Evolutionary conservation across 805 yeast genomes (phyloP), one percentile per base, ranked within the genome.

Genomic region (Kregervanrija fluxuum): DNA sequence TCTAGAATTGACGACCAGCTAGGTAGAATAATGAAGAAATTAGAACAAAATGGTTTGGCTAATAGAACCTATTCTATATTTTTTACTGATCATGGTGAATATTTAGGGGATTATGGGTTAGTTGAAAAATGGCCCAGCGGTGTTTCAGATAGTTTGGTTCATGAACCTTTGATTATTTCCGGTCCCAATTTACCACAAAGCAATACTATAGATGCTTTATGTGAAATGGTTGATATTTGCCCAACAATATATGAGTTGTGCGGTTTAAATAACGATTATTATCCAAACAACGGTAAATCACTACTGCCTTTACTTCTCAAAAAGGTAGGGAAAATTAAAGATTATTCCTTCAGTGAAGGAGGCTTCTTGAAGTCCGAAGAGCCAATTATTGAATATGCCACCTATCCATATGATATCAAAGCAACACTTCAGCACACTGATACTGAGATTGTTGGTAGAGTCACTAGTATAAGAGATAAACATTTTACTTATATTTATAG

Each of bases 61-160:
- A n/a, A 33, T 12, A 35, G 41, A 17, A 44, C 48, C 3, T 41
- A 37, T 35, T 41, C 37, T 6, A n/a, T 50, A 15, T 50, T 50
- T 34, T 50, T 48, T 40, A 52, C 54, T 5, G 52, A 52, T 22
- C 54, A 51, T 34, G 55, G 54, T 15, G 53, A 51, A 35, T 51
- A 49, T 41, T 38, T 51, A 15, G 54, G 54, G 2, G 53, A 51
- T 35, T 47, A 51, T 37, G 48, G 44, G 13, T 37, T 51, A 22
- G 42, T 51, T 34, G 54, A 51, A 38, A 51, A 51, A 42, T 51
- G 54, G 54, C 54, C 54, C 10, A 43, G 48, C 40, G 55, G 54
- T 1, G 51, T 51, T 9, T 48, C 52, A 11, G 51, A 50, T 11
- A 35, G 37, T 11, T 37, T 51, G 16, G 46, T 45, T 15, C 51